These are phyloP conservation scores for Narthecium ossifragum DNA, from an alignment of 106 monocot genomes.

Conservation along the genomic window DNA sequence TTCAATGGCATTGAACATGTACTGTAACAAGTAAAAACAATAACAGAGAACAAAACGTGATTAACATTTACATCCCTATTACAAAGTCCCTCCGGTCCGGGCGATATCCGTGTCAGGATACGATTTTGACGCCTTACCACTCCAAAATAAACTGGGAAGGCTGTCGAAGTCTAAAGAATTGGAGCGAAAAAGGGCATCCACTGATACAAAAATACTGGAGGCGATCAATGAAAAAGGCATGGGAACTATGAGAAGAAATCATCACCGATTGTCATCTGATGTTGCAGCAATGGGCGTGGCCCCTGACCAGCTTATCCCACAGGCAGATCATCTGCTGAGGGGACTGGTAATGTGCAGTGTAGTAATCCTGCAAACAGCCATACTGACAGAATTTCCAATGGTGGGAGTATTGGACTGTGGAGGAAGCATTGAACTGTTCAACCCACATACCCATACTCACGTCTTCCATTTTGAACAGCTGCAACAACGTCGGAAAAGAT, in stretches of 20 bases:
- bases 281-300: slow-evolving; percentile 76
- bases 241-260: neutral
- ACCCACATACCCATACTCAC: slow-evolving; percentile 99
- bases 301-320: slow-evolving; percentile 59
- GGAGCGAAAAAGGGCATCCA: neutral
- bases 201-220: neutral
- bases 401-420: slow-evolving; percentile 62
- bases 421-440: slow-evolving; percentile 64
- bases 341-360: slow-evolving; percentile 91
- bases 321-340: slow-evolving; percentile 91
- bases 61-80: too few species aligned
- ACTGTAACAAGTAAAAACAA: too few species aligned
- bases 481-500: slow-evolving; percentile 13
- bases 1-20: too few species aligned
- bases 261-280: slow-evolving; percentile 38
- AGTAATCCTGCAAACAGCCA: slow-evolving; percentile 84
- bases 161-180: too few species aligned
- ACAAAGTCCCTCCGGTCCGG: too few species aligned
- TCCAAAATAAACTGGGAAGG: too few species aligned
- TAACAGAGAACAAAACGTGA: too few species aligned
- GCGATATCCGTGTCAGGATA: too few species aligned
- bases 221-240: neutral
- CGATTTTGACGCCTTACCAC: too few species aligned
- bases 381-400: slow-evolving; percentile 88
- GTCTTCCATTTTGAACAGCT: slow-evolving; percentile 99